Evolutionary conservation across 805 yeast species (phyloP).

Genomic region (Komagataella kurtzmanii): DNA sequence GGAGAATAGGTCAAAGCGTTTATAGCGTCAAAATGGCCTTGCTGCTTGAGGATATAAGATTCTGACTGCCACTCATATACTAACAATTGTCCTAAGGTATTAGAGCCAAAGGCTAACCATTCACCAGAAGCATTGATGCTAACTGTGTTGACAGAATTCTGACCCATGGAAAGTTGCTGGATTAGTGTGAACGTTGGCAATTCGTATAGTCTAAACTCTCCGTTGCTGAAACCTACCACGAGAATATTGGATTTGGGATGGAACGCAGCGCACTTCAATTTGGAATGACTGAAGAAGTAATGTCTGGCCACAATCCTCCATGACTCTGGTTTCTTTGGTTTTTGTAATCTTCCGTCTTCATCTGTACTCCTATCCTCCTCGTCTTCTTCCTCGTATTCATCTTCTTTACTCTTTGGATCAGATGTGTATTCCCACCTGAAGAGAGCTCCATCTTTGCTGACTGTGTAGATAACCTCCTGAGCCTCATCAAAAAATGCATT

Average conservation of each 20-base stretch:
- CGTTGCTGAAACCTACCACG: constrained; percentile 82
- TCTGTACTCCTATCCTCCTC: constrained; percentile 12
- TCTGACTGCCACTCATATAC: constrained; percentile 99
- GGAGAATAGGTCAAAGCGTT: constrained; percentile 82
- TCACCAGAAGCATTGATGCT: constrained; percentile 76
- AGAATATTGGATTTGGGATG: constrained; percentile 58
- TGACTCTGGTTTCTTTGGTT: constrained; percentile 21
- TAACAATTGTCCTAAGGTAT: constrained; percentile 79
- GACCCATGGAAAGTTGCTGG: constrained; percentile 88
- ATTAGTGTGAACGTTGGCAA: constrained; percentile 66
- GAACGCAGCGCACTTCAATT: constrained; percentile 72
- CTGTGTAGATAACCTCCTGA: constrained; percentile 84
- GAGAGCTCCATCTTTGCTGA: constrained; percentile 90
- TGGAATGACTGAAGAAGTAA: constrained; percentile 58
- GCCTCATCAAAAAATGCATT: constrained; percentile 78
- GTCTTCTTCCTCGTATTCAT: constrained; percentile 26
- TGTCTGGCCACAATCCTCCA: constrained; percentile 82
- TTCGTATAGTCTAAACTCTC: constrained; percentile 87
- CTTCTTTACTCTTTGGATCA: constrained; percentile 32
- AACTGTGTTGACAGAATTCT: constrained; percentile 75
- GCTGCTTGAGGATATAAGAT: constrained; percentile 88
- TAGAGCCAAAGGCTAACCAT: constrained; percentile 93
- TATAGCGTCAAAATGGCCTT: constrained; percentile 90
- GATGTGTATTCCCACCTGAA: constrained; percentile 82
- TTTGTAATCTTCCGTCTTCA: constrained; percentile 26